Conservation (phyloP, 225 moss, liverwort and hornwort genomes). For the Polytrichum commune region DNA sequence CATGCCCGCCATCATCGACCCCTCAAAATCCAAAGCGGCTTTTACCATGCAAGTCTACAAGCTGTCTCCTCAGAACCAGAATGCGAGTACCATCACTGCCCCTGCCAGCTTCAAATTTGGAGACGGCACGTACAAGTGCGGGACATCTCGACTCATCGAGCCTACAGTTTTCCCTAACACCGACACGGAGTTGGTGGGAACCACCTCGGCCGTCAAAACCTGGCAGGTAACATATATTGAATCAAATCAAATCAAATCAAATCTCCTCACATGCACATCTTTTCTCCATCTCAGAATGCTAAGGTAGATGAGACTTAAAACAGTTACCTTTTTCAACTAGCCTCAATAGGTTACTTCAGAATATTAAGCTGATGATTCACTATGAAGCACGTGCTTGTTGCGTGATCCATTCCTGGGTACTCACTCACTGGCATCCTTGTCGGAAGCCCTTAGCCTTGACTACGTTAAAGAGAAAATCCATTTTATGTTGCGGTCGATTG, state of each 20-base stretch:
- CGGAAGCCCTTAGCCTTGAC: too few relatives aligned
- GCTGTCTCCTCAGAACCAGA: slow-evolving; percentile 13
- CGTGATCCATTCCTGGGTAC: too few relatives aligned
- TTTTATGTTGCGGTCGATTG: too few relatives aligned
- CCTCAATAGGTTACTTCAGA: too few relatives aligned
- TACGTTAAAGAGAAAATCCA: too few relatives aligned
- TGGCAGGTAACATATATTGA: slow-evolving; percentile 47
- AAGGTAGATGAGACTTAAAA: too few relatives aligned
- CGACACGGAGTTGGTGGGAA: slow-evolving; percentile 31
- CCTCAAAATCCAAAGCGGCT: slow-evolving; percentile 54
- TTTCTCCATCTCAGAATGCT: too few relatives aligned
- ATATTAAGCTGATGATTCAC: too few relatives aligned
- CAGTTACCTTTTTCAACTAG: not conserved
- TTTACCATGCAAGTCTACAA: slow-evolving; percentile 58
- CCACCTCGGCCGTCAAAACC: slow-evolving; percentile 59
- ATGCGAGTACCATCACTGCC: slow-evolving; percentile 30
- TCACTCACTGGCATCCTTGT: too few relatives aligned
- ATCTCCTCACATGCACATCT: too few relatives aligned
- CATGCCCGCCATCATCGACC: slow-evolving; percentile 55
- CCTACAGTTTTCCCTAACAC: slow-evolving; percentile 49
- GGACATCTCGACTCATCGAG: slow-evolving; percentile 32
- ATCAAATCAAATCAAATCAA: too few relatives aligned
- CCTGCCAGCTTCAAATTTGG: slow-evolving; percentile 46
- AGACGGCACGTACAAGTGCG: slow-evolving; percentile 49
- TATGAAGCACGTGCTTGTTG: too few relatives aligned